A percentile compares a stretch with the other conserved stretches of the same genome.
These are phyloP conservation scores for Protea cynaroides DNA, from an alignment of 164 flowering plant genomes.

Conservation along the genomic window DNA sequence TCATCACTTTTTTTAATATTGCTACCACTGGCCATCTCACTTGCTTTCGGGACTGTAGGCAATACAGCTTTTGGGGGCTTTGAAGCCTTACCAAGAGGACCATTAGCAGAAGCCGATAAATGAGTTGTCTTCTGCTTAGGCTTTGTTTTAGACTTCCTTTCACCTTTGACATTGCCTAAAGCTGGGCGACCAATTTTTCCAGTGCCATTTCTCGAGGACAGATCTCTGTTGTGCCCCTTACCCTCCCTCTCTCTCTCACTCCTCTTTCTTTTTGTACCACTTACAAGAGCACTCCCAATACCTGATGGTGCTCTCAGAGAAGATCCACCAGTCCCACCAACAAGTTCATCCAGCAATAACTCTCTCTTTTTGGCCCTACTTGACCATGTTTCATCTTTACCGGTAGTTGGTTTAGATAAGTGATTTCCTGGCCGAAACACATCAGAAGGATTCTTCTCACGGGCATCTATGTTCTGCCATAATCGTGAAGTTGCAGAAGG, in stretches of 20 bases:
- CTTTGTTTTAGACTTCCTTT: constrained; percentile 76
- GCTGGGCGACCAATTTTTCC: constrained; percentile 60
- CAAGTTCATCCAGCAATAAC: constrained; percentile 69
- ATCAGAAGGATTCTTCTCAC: constrained; percentile 34
- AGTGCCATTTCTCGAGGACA: constrained; percentile 46
- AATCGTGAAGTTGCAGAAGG: constrained; percentile 26
- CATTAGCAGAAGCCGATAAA: constrained; percentile 68
- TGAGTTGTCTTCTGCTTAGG: constrained; percentile 80
- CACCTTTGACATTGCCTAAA: constrained; percentile 56
- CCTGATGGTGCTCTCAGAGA: constrained; percentile 34
- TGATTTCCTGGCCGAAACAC: constrained; percentile 26
- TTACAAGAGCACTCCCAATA: constrained; percentile 46
- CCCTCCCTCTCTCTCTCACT: constrained; percentile 86
- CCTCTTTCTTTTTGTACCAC: constrained; percentile 87
- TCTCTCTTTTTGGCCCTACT: constrained; percentile 70
- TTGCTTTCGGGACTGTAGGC: constrained; percentile 33
- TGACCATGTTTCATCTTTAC: constrained; percentile 49
- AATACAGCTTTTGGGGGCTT: constrained; percentile 40
- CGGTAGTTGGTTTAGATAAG: constrained; percentile 34
- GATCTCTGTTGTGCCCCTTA: constrained; percentile 57
- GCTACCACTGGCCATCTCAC: constrained; percentile 25
- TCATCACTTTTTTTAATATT: constrained; percentile 34
- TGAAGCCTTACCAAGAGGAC: constrained; percentile 49
- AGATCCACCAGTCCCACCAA: constrained; percentile 37
- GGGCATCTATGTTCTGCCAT: constrained; percentile 35